phyloP scores from a whole-genome alignment of 495 filamentous ascomycete genomes.

The Friedmanniomyces endolithicus region DNA sequence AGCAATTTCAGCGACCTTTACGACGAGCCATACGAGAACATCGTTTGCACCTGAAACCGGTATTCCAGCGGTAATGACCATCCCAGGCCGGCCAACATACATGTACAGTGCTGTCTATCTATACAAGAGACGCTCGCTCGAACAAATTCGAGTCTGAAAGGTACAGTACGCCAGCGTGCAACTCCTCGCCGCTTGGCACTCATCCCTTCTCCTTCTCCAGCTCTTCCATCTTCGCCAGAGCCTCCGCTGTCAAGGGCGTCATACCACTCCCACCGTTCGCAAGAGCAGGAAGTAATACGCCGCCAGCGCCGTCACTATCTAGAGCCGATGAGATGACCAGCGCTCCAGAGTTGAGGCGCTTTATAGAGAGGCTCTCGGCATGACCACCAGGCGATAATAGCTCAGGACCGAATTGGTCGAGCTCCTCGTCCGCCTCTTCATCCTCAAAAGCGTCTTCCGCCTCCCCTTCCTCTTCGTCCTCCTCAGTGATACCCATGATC shows the following conservation, averaged over 20 bases:
- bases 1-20: too few relatives aligned
- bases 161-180: not conserved
- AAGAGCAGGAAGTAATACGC: not conserved
- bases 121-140: too few relatives aligned
- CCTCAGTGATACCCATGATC: conserved; percentile 78
- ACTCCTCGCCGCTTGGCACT: not conserved
- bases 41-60: too few relatives aligned
- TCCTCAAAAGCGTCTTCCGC: conserved; percentile 12
- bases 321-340: conserved; percentile 6
- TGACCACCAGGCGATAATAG: conserved; percentile 2
- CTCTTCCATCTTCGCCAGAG: conserved; percentile 14
- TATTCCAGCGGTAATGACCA: too few relatives aligned
- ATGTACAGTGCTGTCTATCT: too few relatives aligned
- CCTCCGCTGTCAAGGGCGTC: conserved; percentile 16
- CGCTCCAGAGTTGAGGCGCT: not conserved
- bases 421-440: conserved; percentile 30
- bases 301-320: not conserved
- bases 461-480: conserved; percentile 42
- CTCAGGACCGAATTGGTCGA: conserved; percentile 28
- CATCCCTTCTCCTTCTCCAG: conserved; percentile 1
- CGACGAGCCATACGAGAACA: too few relatives aligned
- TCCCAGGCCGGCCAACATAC: too few relatives aligned
- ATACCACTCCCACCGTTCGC: not conserved
- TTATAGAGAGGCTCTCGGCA: not conserved
- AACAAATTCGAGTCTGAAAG: too few relatives aligned